Base-by-base conservation (phyloP, 2,329 filamentous ascomycete genomes). In the Alternaria infectoria region DNA sequence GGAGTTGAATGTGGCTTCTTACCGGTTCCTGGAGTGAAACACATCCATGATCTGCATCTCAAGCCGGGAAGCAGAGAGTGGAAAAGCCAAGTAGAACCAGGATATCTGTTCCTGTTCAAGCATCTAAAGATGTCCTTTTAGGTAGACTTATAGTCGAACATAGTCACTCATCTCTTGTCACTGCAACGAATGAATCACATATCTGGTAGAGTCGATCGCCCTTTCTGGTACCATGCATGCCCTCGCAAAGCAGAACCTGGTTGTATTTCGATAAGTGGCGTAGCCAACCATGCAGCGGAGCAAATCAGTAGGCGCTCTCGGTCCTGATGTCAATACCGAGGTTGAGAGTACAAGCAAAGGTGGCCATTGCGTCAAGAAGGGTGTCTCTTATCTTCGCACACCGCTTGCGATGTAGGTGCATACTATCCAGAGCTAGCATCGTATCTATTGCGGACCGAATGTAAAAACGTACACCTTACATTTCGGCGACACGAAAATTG, bases 31-130 rank as follows among this genome's bases (percentile, higher is more conserved):
- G 47, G 57, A 6, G 47, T 46, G 19, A 59, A 54, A n/a, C 57
- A 59, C 9, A 59, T 59, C 10, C 57, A 59, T 36, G 57, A 59
- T 45, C 32, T 59, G 30, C 36, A 59, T 45, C 11, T 59, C 47
- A 52, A 46, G 40, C 47, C 47, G 13, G 57, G 49, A 5, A 59
- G 57, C 19, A 54, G 52, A 19, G 57, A 52, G 36, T 59, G 57
- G 57, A 45, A 21, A 9, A 40, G 52, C 23, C 57, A 59, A 30
- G 57, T 59, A 15, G 57, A 59, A 19, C 57, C 57, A 5, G 57
- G 57, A 13, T 59, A 59, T 15, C 36, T 19, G 6, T 59, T 59
- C 30, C 47, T 59, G 26, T 45, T 59, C 12, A 49, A 46, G 4
- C 32, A 45, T 36, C 21, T 59, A n/a, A 25, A 45, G 13, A 26